phyloP scores from a whole-genome alignment of 305 asterid genomes.

The Solanum chacoense region DNA sequence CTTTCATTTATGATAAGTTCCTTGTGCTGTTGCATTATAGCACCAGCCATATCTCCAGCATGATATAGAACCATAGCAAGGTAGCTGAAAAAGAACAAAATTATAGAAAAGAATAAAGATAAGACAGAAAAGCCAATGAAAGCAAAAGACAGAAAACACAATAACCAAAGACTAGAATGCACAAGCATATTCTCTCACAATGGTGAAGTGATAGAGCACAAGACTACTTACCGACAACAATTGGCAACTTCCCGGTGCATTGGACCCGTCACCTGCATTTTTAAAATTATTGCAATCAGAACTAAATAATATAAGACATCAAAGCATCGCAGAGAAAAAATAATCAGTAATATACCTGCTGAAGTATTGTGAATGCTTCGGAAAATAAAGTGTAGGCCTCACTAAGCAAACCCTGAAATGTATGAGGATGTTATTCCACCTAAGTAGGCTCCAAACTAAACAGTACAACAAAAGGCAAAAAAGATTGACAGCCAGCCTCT shows the following conservation, averaged over 20 bases:
- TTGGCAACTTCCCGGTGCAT: constrained; percentile 96
- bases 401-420: constrained; percentile 67
- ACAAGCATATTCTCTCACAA: neutral
- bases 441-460: neutral
- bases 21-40: constrained; percentile 94
- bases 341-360: constrained; percentile 44
- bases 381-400: constrained; percentile 76
- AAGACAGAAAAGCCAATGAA: neutral
- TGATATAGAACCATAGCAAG: constrained; percentile 96
- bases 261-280: constrained; percentile 87
- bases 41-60: constrained; percentile 98
- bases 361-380: constrained; percentile 84
- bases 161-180: neutral
- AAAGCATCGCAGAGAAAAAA: constrained; percentile 3
- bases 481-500: neutral
- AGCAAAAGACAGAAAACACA: neutral
- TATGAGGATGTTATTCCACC: neutral
- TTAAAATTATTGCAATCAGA: neutral
- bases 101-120: constrained; percentile 4
- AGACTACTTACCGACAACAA: constrained; percentile 68
- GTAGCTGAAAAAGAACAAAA: constrained; percentile 36
- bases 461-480: neutral
- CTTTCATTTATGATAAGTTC: constrained; percentile 95
- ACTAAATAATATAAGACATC: neutral
- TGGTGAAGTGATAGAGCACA: neutral